Evolutionary conservation across 345 rosid species (phyloP).

Genomic region (Eucalyptus lansdowneana): DNA sequence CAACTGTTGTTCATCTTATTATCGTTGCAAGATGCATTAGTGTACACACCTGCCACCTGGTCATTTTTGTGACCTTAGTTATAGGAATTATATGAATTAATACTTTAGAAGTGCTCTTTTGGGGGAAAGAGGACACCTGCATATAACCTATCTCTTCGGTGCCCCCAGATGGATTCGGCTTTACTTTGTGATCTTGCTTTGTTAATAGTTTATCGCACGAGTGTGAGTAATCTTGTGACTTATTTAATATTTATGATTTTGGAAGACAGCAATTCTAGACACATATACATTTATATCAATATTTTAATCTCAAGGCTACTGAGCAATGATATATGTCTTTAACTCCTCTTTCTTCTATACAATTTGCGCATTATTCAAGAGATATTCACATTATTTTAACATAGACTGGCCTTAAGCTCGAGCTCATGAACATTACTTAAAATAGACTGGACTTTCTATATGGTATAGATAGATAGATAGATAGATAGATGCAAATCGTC

Average conservation of each 20-base stretch:
- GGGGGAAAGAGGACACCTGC: neutral
- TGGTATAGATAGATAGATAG: neutral
- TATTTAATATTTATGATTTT: neutral
- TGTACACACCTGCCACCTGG: neutral
- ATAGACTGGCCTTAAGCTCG: neutral
- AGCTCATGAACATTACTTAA: neutral
- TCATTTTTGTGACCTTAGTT: neutral
- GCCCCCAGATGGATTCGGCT: neutral
- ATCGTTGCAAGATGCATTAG: neutral
- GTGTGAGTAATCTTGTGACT: neutral
- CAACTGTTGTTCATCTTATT: neutral
- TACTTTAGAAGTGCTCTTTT: neutral
- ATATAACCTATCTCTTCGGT: neutral
- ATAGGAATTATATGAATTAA: neutral
- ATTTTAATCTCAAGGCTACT: neutral
- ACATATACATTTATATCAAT: neutral
- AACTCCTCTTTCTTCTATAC: neutral
- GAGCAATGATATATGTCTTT: neutral
- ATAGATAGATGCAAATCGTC: neutral
- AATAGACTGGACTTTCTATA: neutral
- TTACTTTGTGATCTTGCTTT: neutral
- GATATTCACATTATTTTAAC: neutral
- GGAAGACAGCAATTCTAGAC: neutral
- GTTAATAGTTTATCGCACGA: neutral
- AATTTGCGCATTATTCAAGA: neutral